Evolutionary conservation across 129 eudicot genomes (phyloP).

Genomic region (Tanacetum coccineum): DNA sequence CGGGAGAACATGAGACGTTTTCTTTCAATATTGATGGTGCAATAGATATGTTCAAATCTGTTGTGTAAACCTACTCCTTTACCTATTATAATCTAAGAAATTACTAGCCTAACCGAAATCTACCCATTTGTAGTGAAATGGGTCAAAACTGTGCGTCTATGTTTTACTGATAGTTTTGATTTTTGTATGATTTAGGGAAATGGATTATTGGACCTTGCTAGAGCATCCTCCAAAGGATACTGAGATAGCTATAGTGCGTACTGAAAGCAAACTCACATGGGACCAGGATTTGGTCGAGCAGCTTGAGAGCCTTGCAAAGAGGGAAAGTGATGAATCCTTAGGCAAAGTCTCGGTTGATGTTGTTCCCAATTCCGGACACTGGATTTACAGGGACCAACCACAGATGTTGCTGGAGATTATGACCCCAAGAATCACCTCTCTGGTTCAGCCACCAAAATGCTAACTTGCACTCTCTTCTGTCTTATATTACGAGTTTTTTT

Average conservation of each 20-base stretch:
- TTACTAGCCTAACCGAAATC: not conserved
- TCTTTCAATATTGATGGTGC: constrained; percentile 68
- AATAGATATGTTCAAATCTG: constrained; percentile 68
- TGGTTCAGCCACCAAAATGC: constrained; percentile 21
- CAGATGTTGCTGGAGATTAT: constrained; percentile 63
- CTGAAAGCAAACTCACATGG: constrained; percentile 75
- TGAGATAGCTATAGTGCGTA: constrained; percentile 62
- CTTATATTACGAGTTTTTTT: too few species aligned
- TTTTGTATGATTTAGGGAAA: constrained; percentile 34
- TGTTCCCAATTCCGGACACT: constrained; percentile 67
- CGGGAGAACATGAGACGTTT: constrained; percentile 58
- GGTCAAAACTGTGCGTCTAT: not conserved
- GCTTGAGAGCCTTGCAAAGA: constrained; percentile 45
- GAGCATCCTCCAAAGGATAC: constrained; percentile 63
- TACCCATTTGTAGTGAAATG: not conserved
- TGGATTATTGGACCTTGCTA: constrained; percentile 57
- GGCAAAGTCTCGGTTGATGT: constrained; percentile 56
- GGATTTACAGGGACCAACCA: constrained; percentile 82
- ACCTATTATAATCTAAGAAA: not conserved
- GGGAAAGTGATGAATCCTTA: constrained; percentile 27
- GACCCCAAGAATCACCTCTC: constrained; percentile 51
- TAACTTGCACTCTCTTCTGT: not conserved
- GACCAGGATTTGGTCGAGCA: constrained; percentile 38
- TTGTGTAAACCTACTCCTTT: constrained; percentile 34
- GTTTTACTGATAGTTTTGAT: not conserved